phyloP scores from a whole-genome alignment of 1,284 basidiomycete species.

The Naganishia liquefaciens region DNA sequence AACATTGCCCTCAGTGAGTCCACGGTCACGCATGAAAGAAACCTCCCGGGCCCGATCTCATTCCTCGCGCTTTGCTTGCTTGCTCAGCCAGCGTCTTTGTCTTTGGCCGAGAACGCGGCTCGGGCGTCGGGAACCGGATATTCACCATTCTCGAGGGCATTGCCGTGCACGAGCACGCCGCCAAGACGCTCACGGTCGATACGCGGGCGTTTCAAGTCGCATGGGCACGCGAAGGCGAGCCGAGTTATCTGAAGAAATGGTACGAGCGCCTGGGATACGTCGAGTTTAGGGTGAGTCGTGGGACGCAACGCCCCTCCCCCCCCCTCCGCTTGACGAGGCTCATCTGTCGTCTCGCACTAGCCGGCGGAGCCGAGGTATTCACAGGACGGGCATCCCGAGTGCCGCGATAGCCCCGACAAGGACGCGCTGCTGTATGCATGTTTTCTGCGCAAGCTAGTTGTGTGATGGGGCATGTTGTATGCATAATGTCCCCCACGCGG shows the following conservation, averaged over 20 bases:
- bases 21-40: background rate
- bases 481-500: too few species aligned
- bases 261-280: slow-evolving; percentile 37
- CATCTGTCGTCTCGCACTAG: background rate
- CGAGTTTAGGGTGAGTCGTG: slow-evolving; percentile 36
- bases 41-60: slow-evolving; percentile 4
- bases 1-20: slow-evolving; percentile 37
- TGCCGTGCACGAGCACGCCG: slow-evolving; percentile 35
- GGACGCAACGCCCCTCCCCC: too few species aligned
- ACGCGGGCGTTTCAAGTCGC: slow-evolving; percentile 37
- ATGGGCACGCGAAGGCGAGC: slow-evolving; percentile 10
- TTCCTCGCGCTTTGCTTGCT: background rate
- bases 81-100: slow-evolving; percentile 45
- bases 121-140: slow-evolving; percentile 34
- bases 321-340: background rate
- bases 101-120: slow-evolving; percentile 33
- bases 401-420: slow-evolving; percentile 23
- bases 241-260: slow-evolving; percentile 33
- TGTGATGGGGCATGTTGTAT: background rate
- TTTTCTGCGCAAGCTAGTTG: slow-evolving; percentile 24
- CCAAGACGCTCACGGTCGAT: slow-evolving; percentile 39
- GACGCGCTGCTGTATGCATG: slow-evolving; percentile 15
- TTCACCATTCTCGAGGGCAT: slow-evolving; percentile 38
- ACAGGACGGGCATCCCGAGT: slow-evolving; percentile 18
- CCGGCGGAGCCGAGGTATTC: slow-evolving; percentile 11